Conservation (phyloP, 2,329 filamentous ascomycete species). For the Cadophora sp. region DNA sequence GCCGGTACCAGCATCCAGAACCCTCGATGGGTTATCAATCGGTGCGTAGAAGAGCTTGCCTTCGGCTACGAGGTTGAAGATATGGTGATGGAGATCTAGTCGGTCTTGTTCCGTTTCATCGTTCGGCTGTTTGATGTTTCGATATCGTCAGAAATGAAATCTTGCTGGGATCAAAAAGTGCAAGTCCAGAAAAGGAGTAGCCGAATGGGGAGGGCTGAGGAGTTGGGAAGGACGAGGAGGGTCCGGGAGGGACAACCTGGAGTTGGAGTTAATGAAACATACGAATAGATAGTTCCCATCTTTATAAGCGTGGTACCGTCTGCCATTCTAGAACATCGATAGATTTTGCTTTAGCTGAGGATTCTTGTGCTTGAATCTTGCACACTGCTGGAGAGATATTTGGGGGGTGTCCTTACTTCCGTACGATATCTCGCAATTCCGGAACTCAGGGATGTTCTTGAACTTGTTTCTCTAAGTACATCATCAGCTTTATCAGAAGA, state of each 20-base stretch:
- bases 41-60: constrained; percentile 40
- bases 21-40: constrained; percentile 39
- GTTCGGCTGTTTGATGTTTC: constrained; percentile 30
- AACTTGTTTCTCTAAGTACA: constrained; percentile 22
- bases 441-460: constrained; percentile 29
- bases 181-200: too few relatives aligned
- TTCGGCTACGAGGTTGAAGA: constrained; percentile 36
- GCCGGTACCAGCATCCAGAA: constrained; percentile 35
- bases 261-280: constrained; percentile 1
- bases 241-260: too few relatives aligned
- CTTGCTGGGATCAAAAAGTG: too few relatives aligned
- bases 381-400: neutral
- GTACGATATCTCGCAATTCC: constrained; percentile 27
- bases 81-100: constrained; percentile 38
- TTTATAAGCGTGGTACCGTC: constrained; percentile 36
- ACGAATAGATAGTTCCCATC: constrained; percentile 37
- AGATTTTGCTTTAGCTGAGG: neutral
- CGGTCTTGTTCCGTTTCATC: constrained; percentile 42
- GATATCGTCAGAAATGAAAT: too few relatives aligned
- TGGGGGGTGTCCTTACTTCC: neutral
- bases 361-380: too few relatives aligned
- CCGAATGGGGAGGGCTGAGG: neutral
- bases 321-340: constrained; percentile 29
- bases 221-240: too few relatives aligned
- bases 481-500: too few relatives aligned